These are phyloP conservation scores for Bimuria novae-zelandiae DNA, from an alignment of 2,329 filamentous ascomycete species.

Conservation along the genomic window DNA sequence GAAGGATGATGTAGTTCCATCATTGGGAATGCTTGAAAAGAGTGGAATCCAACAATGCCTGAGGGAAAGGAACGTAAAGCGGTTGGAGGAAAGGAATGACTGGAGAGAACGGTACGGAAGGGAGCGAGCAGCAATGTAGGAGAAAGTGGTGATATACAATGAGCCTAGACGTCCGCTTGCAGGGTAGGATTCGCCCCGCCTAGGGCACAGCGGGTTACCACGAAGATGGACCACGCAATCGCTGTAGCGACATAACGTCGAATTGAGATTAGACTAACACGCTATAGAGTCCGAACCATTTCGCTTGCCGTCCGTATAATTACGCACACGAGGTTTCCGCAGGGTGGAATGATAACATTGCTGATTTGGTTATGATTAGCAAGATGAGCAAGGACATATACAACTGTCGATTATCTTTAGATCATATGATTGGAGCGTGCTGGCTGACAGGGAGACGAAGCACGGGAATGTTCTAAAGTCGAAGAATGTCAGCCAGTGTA, in stretches of 20 bases:
- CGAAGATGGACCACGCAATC: slow-evolving; percentile 33
- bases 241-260: slow-evolving; percentile 35
- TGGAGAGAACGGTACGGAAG: slow-evolving; percentile 40
- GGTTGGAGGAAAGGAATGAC: slow-evolving; percentile 53
- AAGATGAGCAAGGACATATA: slow-evolving; percentile 44
- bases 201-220: slow-evolving; percentile 36
- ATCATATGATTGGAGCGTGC: slow-evolving; percentile 41
- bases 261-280: slow-evolving; percentile 41
- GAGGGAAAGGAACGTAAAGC: slow-evolving; percentile 49
- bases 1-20: slow-evolving; percentile 45
- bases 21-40: slow-evolving; percentile 31
- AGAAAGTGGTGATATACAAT: slow-evolving; percentile 40
- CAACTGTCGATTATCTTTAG: slow-evolving; percentile 36
- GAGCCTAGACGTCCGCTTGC: slow-evolving; percentile 19
- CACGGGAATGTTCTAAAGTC: slow-evolving; percentile 42
- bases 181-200: slow-evolving; percentile 26
- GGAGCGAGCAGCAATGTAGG: slow-evolving; percentile 39
- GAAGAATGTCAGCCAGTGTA: slow-evolving; percentile 44
- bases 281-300: slow-evolving; percentile 34
- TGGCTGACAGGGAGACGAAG: slow-evolving; percentile 35
- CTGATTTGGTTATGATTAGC: slow-evolving; percentile 38
- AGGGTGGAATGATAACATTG: slow-evolving; percentile 40
- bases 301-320: slow-evolving; percentile 40
- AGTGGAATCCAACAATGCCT: slow-evolving; percentile 50
- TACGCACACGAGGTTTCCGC: slow-evolving; percentile 31